Conservation (phyloP, 768 basidiomycete genomes). For the Strobilomyces confusus region DNA sequence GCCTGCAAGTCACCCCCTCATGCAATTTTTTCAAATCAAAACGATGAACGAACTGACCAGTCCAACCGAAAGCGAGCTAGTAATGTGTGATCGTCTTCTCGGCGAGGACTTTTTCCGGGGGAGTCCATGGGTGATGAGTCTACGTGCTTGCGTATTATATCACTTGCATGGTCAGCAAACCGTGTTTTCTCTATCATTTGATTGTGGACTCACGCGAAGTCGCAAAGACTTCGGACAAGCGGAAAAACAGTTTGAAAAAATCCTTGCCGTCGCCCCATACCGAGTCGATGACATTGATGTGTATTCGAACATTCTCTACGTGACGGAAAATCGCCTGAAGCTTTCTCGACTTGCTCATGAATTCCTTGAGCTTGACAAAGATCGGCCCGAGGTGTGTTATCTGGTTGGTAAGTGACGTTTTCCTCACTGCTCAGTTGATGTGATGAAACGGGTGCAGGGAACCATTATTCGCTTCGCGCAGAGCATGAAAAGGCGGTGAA, state of each 20-base stretch:
- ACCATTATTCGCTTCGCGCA: conserved; percentile 89
- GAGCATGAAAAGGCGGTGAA: conserved; percentile 96
- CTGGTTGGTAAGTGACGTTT: conserved; percentile 67
- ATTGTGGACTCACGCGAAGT: conserved; percentile 4
- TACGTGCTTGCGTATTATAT: conserved; percentile 83
- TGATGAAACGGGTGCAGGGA: conserved; percentile 52
- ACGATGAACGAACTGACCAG: conserved; percentile 87
- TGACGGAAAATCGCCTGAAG: conserved; percentile 84
- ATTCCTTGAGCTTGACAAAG: conserved; percentile 83
- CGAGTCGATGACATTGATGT: conserved; percentile 94
- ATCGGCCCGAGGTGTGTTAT: conserved; percentile 95
- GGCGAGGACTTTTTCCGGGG: conserved; percentile 68
- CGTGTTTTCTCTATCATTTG: background rate
- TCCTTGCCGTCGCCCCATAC: conserved; percentile 77
- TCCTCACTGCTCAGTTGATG: background rate
- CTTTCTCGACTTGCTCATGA: conserved; percentile 90
- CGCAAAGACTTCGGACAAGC: conserved; percentile 81
- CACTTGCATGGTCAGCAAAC: conserved; percentile 74
- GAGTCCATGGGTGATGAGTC: conserved; percentile 82
- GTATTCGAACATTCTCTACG: conserved; percentile 95
- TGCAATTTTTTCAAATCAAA: conserved; percentile 80
- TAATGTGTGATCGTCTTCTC: conserved; percentile 75
- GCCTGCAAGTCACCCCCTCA: conserved; percentile 49
- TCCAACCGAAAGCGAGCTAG: conserved; percentile 81
- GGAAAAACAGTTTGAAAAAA: conserved; percentile 78